Percentiles rank a stretch among this genome's conserved stretches.
Conservation (phyloP, 768 basidiomycete genomes). For the Suillus plorans region DNA sequence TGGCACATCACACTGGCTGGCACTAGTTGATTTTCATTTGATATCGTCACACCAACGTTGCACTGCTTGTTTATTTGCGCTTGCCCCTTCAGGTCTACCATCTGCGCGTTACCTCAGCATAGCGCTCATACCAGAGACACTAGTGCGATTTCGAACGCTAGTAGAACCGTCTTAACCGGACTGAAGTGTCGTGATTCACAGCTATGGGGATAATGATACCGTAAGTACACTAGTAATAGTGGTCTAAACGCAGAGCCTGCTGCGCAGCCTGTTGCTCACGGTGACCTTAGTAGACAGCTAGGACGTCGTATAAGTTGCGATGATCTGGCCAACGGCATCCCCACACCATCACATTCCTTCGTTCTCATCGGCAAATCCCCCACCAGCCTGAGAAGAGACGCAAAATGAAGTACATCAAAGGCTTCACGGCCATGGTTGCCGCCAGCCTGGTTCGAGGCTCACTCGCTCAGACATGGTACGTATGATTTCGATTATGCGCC, state of each 20-base stretch:
- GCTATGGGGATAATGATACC: not conserved
- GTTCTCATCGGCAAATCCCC: not conserved
- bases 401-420: slow-evolving; percentile 18
- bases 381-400: too few species aligned
- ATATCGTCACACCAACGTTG: not conserved
- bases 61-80: not conserved
- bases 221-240: not conserved
- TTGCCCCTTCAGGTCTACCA: not conserved
- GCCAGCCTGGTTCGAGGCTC: slow-evolving; percentile 8
- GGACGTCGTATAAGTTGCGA: not conserved
- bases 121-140: too few species aligned
- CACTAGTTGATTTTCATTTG: not conserved
- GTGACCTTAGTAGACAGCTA: not conserved
- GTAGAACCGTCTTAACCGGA: too few species aligned
- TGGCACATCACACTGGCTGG: too few species aligned
- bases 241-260: not conserved
- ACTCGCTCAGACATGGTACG: slow-evolving; percentile 28
- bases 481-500: not conserved
- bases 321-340: not conserved
- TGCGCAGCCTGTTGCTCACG: not conserved
- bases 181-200: too few species aligned
- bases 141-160: too few species aligned
- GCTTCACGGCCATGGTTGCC: slow-evolving; percentile 13
- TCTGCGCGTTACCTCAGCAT: too few species aligned
- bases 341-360: not conserved